Base-by-base conservation (phyloP, 2,329 filamentous ascomycete genomes). In the Cladosporium sp. region DNA sequence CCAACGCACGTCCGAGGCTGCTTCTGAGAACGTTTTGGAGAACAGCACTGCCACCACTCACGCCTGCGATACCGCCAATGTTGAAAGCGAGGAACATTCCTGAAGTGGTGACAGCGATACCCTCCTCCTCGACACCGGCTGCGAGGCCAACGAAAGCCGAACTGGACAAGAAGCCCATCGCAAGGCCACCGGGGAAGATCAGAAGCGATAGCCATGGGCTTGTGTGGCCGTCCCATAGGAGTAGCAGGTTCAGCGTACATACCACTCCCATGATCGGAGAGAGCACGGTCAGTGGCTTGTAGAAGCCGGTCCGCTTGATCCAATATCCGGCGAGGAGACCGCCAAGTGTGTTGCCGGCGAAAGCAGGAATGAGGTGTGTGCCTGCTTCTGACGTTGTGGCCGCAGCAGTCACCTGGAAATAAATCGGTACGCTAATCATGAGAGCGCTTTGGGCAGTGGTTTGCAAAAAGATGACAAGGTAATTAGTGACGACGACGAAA, bases 341-440 rank as follows among this genome's bases (percentile, higher is more conserved):
- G 0, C 88, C 89, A 0, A 86, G 66, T 0, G 89, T 85, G 69
- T 92, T 91, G 0, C 89, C 89, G 0, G 85, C 76, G 0, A 92
- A 88, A 0, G 89, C 86, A 0, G 89, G 89, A 49, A 91, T 82
- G 0, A 92, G 78, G 70, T 91, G 87, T 0, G 84, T 78, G 1
- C 84, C 84, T 0, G 89, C 87, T 1, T 80, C 77, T 0, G 88
- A 87, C 53, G 84, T 86, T 0, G 85, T 86, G 2, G 82, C 83
- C 0, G 81, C 78, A 5, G 83, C 78, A 0, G 88, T 88, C 0
- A 89, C 84, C 65, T 90, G 86, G 68, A 91, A 92, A 76, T 91
- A 91, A 0, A 91, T 76, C 0, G 89, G 89, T 0, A 91, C 83
- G 0, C 84, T 83, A 63, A 87, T 88, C 85, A 91, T 88, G 72